phyloP scores from a whole-genome alignment of 208 protist species.

The Acanthamoeba sp. region DNA sequence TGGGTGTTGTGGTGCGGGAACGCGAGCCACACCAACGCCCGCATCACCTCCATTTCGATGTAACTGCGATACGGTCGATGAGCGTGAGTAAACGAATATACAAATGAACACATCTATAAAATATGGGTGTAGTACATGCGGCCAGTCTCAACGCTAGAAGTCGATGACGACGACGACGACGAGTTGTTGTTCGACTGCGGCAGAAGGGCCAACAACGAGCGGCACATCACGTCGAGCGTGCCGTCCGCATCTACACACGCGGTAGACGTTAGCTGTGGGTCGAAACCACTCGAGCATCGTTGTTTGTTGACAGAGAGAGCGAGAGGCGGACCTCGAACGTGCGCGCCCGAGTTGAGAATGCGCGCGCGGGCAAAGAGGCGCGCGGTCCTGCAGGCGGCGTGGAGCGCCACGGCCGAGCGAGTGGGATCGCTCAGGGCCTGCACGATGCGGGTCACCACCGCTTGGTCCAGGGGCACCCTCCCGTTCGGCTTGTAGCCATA shows the following conservation, averaged over 20 bases:
- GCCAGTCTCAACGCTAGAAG: background rate
- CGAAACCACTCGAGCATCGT: background rate
- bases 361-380: constrained; percentile 41
- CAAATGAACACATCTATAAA: no score
- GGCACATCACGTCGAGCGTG: constrained; percentile 3
- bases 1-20: constrained; percentile 50
- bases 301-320: background rate
- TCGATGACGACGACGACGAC: background rate
- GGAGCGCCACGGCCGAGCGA: background rate
- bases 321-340: background rate
- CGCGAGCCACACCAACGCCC: constrained; percentile 52
- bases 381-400: constrained; percentile 18
- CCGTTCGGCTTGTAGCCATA: constrained; percentile 24
- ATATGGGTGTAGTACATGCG: background rate
- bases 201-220: constrained; percentile 9
- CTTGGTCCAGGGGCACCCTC: background rate
- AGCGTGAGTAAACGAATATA: no score
- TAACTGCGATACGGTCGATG: background rate
- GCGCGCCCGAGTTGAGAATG: background rate
- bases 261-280: background rate
- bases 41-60: constrained; percentile 31
- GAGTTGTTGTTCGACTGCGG: constrained; percentile 4
- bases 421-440: background rate
- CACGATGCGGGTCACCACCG: constrained; percentile 22
- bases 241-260: background rate